Base-by-base conservation (phyloP, 164 flowering plant species). In the Sedum album region DNA sequence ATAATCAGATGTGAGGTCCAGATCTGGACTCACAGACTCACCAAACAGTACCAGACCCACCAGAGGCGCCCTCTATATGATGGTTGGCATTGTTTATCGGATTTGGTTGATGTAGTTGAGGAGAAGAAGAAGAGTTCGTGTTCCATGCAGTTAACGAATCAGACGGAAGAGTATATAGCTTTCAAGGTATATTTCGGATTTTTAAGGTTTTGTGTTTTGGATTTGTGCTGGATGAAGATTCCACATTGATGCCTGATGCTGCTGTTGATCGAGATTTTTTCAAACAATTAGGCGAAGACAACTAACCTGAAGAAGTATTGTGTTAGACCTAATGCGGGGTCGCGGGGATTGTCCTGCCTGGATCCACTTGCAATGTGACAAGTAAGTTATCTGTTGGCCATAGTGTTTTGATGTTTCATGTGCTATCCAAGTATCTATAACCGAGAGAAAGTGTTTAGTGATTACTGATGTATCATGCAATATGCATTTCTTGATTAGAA, bases 261-360 rank as follows among this genome's bases (percentile, higher is more conserved):
- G 36, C 38, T 35, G 38, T 35, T 35, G 38, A 3, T 28, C 31
- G 38, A 3, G 38, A 35, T 3, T 35, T 62, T 61, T 31, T 65
- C 38, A 18, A 30, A 6, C 8, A 13, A 35, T n/a, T 65, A 65
- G 67, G 67, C 38, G 25, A 65, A 65, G 46, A 65, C 67, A 65
- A 65, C 67, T 36, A 65, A 65, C 46, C 67, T 46, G 25, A 65
- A 33, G 67, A 65, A 65, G 46, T 65, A 65, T 41, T 65, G 67
- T 33, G 67, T 65, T 13, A 36, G 67, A 21, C 67, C 67, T n/a
- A 38, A 65, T 65, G 67, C 30, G 18, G 67, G 67, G 28, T 36
- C 38, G 67, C 30, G 18, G 67, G 67, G 28, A 41, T 65, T 9
- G 48, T 65, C 20, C 6, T 65, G 46, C 67, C 48, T 65, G 67